Base-by-base conservation (phyloP, 352 stramenopile genomes). In the Globisporangium takayamanum region DNA sequence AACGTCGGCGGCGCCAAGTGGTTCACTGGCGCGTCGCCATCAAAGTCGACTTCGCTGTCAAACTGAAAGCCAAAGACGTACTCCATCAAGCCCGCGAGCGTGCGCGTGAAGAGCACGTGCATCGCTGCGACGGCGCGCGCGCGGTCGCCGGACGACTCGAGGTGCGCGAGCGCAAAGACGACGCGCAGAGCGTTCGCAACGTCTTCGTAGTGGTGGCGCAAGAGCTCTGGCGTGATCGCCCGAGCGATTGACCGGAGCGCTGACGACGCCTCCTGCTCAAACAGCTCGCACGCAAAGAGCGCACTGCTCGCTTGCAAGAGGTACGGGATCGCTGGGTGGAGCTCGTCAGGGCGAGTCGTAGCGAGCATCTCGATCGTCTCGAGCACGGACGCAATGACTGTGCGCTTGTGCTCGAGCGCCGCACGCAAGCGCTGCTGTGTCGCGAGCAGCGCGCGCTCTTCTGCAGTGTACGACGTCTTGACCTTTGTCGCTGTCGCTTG, bases 41-140 rank as follows among this genome's bases (percentile, higher is more conserved):
- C 78, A 66, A 89, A 92, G 49, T 95, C 85, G 4, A 70, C 62
- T 44, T 95, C 86, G 22, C 69, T 86, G 54, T 88, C 79, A 20
- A 92, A 89, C 61, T 89, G 80, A 57, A 89, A 92, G 16, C 81
- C 86, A 53, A 95, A 94, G 12, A 89, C 82, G 50, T 80, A 73
- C 45, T 91, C 78, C 79, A 92, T 89, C 3, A 92, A 60, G 5
- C 74, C 60, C 10, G 69, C 70, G 44, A 92, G 66, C 42, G 80
- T 66, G 50, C 80, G 84, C 42, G 77, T 67, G 49, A 93, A 88
- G 7, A 92, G 50, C 15, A 70, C 61, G 41, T 77, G 57, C 63
- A 78, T 76, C 30, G 72, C 59, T 15, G 59, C 53, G 8, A 93
- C 56, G 36, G 61, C 50, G 14, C 69, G 60, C 20, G 63, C 55